These are phyloP conservation scores for Allomyces javanicus DNA, from an alignment of 192 early-diverging fungal species.

Conservation along the genomic window DNA sequence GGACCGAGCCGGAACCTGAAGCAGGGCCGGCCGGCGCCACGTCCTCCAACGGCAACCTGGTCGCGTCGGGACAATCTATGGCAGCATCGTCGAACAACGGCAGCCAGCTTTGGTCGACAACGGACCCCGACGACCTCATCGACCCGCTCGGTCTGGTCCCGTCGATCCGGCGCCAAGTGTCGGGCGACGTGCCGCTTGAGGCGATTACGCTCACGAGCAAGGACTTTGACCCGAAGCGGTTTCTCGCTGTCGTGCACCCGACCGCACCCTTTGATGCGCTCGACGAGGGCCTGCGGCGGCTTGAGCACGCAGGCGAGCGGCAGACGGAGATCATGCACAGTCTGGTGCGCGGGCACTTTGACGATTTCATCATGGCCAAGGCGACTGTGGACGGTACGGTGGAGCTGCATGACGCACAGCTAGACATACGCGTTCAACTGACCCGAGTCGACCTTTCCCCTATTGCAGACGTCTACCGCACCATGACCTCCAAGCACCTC, in stretches of 20 bases:
- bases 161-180: too few relatives aligned
- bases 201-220: conserved; percentile 24
- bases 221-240: conserved; percentile 45
- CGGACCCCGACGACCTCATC: too few relatives aligned
- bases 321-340: conserved; percentile 69
- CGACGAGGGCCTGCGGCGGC: conserved; percentile 43
- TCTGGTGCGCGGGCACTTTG: conserved; percentile 88
- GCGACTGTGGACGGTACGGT: conserved; percentile 84
- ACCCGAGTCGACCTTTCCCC: background rate
- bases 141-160: too few relatives aligned
- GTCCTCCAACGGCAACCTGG: too few relatives aligned
- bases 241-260: conserved; percentile 63
- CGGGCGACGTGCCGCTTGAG: conserved; percentile 18
- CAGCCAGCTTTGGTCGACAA: too few relatives aligned
- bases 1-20: too few relatives aligned
- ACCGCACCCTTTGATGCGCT: conserved; percentile 72
- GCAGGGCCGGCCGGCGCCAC: too few relatives aligned
- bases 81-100: too few relatives aligned
- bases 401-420: conserved; percentile 41
- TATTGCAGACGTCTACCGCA: background rate
- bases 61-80: too few relatives aligned
- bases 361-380: conserved; percentile 87
- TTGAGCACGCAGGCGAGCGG: conserved; percentile 55
- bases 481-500: background rate
- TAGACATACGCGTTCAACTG: conserved; percentile 9